Evolutionary conservation across 495 filamentous ascomycete species (phyloP), one percentile per base, ranked within the genome.

Genomic region (Neurospora sp.): DNA sequence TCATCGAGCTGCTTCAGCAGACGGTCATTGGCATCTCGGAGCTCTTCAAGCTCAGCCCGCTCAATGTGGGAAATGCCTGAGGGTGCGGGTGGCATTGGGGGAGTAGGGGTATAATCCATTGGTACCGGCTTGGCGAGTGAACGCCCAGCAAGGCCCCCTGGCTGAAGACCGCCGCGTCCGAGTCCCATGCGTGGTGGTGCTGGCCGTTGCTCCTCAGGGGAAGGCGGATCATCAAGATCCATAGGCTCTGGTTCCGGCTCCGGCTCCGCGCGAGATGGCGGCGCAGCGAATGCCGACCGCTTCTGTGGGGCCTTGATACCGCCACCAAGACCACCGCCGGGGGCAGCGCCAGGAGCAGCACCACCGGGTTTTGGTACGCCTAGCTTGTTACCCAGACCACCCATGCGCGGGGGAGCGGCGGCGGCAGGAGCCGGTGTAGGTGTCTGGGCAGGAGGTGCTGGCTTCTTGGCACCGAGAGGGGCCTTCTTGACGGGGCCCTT

Each of bases 1-100:
- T 98, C 94, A 61, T 96, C 92, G 46, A 88, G 85, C 69, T 89
- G 86, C 73, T 89, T 89, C 12, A 86, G 85, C 40, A 96, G 85
- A 38, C 89, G 89, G 40, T 97, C 96, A 73, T 93, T 92, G 65
- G 96, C 92, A 22, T 87, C 81, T 16, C 94, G 92, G 18, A 98
- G 87, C 73, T 97, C 93, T 71, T 97, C 94, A 10, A 98, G 85
- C 79, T 99, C 94, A 20, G 93, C 93, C 16, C 92, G 88, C 77
- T 98, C 96, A 18, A 91, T 86, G 12, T 91, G 87, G 6, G 89
- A 82, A 53, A 96, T 86, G 4, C 89, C 89, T 69, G 86, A 88
- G 10, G 85, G 73, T 5, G 86, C 86, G 1, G 85, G 74, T 39
- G 86, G 84, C 7, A 88, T 83, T 59, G 84, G 80, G 0, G 87